Base-by-base conservation (phyloP, 306 rosid genomes). In the Castanopsis chinensis region DNA sequence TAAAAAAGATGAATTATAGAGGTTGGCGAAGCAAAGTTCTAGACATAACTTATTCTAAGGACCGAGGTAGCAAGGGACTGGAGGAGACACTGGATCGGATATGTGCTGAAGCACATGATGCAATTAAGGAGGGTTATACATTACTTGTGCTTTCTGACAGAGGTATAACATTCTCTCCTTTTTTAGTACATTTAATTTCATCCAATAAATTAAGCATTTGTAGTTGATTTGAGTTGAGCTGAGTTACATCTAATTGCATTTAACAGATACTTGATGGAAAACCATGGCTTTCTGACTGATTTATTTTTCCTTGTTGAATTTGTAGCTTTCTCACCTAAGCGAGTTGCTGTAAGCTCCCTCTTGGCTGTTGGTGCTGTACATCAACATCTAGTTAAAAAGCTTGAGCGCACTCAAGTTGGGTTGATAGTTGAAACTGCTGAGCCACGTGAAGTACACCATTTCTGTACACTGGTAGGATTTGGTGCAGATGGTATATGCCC, bases 401-500 rank as follows among this genome's bases (percentile, higher is more conserved):
- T 90, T 33, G 98, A 91, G 84, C 99, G 99, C 76, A 93, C 99
- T 20, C 89, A 88, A 84, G 98, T 91, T 82, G 99, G 97, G 71
- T 83, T 96, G 85, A 89, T 93, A 68, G 83, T 96, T 71, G 99
- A 96, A 89, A 91, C 99, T 83, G 99, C 99, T 3, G 99, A 93
- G 83, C 97, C 99, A 43, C 98, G 99, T 43, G 99, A 96, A 86
- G 97, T 96, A 73, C 99, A 96, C 74, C 99, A 96, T 87, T 96
- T 96, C 90, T 96, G 99, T 79, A 91, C 99, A 2, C 89, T 96
- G 71, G 92, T 96, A 83, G 99, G 99, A 58, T 96, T 88, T 63
- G 99, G 99, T 33, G 99, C 96, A 23, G 99, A 96, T 89, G 98
- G 89, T 21, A 89, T 96, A 74, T 93, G 97, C 83, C 99, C 99